A percentile compares a stretch with the other conserved stretches of the same genome.
Evolutionary conservation across 495 filamentous ascomycete species (phyloP).

Genomic region (Neurospora sp.): DNA sequence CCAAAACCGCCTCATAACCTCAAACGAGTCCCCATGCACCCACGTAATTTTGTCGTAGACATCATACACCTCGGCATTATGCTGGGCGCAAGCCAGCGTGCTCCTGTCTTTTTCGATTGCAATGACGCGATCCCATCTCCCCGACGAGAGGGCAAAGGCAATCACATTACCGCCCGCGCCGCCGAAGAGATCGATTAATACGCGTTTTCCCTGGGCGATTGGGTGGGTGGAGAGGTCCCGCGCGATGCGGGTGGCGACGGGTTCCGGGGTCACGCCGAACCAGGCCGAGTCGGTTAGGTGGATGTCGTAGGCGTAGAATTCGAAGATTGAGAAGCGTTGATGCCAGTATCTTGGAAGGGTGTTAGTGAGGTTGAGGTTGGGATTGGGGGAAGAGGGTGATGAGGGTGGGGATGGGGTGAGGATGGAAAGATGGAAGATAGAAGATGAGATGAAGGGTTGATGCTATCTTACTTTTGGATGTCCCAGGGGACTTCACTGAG

Average conservation of each 20-base stretch:
- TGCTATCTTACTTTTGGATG: conserved; percentile 57
- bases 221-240: conserved; percentile 47
- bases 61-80: conserved; percentile 84
- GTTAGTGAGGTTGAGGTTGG: background rate
- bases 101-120: conserved; percentile 75
- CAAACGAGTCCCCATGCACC: conserved; percentile 76
- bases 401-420: background rate
- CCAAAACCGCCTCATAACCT: conserved; percentile 22
- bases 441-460: background rate
- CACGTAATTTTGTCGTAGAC: conserved; percentile 67
- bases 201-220: conserved; percentile 29
- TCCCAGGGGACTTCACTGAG: conserved; percentile 60
- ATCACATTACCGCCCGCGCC: conserved; percentile 95
- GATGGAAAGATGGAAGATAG: too few species aligned
- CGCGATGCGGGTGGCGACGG: conserved; percentile 75
- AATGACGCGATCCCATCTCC: conserved; percentile 69
- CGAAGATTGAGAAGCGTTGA: conserved; percentile 78
- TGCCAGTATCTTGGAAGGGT: conserved; percentile 62
- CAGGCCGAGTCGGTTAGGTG: conserved; percentile 86
- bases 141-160: conserved; percentile 64
- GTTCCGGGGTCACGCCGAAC: conserved; percentile 94
- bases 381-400: background rate
- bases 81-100: conserved; percentile 76
- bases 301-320: conserved; percentile 71
- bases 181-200: conserved; percentile 78